Conservation (phyloP, 2,329 filamentous ascomycete genomes). For the Monascus ruber region DNA sequence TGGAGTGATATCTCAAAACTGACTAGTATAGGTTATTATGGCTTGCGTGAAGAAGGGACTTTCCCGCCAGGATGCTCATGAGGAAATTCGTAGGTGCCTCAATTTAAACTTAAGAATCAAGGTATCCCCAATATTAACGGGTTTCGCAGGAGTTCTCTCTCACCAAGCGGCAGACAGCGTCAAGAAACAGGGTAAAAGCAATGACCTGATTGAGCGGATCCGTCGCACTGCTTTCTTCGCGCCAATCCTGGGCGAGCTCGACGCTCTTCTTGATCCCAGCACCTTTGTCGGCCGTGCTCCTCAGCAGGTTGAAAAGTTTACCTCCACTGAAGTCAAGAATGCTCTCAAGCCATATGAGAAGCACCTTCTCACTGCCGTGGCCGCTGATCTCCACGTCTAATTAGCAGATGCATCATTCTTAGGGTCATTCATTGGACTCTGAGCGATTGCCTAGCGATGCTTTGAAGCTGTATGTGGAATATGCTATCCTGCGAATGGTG, state of each 20-base stretch:
- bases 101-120: not conserved
- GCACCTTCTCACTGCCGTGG: conserved; percentile 23
- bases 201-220: conserved; percentile 74
- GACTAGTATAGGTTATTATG: conserved; percentile 58
- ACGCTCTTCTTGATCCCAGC: conserved; percentile 54
- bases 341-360: conserved; percentile 38
- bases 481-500: no score
- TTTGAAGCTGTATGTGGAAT: no score
- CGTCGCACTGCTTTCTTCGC: conserved; percentile 61
- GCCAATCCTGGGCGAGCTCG: conserved; percentile 57
- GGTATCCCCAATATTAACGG: conserved; percentile 7
- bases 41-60: conserved; percentile 58
- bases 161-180: conserved; percentile 63
- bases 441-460: no score
- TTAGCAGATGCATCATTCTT: not conserved
- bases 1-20: conserved; percentile 11
- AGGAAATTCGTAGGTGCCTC: conserved; percentile 54
- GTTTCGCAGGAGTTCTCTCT: conserved; percentile 48
- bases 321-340: conserved; percentile 37
- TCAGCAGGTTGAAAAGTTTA: conserved; percentile 44
- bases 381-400: conserved; percentile 31
- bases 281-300: conserved; percentile 47
- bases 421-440: no score
- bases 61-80: conserved; percentile 71
- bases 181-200: conserved; percentile 60